phyloP scores from a whole-genome alignment of 2,329 filamentous ascomycete species.

The Camillea tinctor region DNA sequence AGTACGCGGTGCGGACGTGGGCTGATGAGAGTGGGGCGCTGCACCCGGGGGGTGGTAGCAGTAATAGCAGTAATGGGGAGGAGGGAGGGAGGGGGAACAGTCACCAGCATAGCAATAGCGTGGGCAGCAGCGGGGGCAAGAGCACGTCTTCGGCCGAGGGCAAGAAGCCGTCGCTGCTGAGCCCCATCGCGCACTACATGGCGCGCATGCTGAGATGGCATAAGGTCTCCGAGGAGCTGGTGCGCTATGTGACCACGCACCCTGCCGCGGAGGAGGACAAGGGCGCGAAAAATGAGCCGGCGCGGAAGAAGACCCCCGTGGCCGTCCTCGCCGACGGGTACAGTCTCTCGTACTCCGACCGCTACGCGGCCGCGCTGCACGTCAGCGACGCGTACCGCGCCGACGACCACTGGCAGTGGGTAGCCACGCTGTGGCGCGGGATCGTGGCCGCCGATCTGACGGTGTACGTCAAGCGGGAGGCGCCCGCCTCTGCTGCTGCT shows the following conservation, averaged over 20 bases:
- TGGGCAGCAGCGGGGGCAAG: not conserved
- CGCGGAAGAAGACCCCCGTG: too few relatives aligned
- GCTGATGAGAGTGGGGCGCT: constrained; percentile 30
- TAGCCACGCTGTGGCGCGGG: constrained; percentile 89
- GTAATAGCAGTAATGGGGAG: not conserved
- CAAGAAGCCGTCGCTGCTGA: constrained; percentile 30
- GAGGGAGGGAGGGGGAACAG: not conserved
- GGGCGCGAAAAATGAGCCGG: not conserved
- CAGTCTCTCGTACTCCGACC: constrained; percentile 75
- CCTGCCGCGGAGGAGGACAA: constrained; percentile 4
- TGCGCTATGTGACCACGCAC: constrained; percentile 45
- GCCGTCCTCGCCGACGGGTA: constrained; percentile 76
- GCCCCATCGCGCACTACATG: constrained; percentile 59
- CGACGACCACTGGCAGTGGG: constrained; percentile 97
- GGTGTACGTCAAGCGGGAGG: constrained; percentile 57
- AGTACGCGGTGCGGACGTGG: constrained; percentile 49
- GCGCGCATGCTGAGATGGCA: constrained; percentile 73
- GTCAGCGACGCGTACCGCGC: constrained; percentile 76
- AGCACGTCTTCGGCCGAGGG: not conserved
- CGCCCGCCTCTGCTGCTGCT: constrained; percentile 13
- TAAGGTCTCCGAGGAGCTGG: constrained; percentile 68
- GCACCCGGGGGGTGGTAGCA: constrained; percentile 3
- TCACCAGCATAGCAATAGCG: not conserved
- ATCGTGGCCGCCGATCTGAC: constrained; percentile 79
- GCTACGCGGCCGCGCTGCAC: constrained; percentile 69